Evolutionary conservation across 2,329 filamentous ascomycete genomes (phyloP), one percentile per base, ranked within the genome.

Genomic region (Nothophoma quercina): DNA sequence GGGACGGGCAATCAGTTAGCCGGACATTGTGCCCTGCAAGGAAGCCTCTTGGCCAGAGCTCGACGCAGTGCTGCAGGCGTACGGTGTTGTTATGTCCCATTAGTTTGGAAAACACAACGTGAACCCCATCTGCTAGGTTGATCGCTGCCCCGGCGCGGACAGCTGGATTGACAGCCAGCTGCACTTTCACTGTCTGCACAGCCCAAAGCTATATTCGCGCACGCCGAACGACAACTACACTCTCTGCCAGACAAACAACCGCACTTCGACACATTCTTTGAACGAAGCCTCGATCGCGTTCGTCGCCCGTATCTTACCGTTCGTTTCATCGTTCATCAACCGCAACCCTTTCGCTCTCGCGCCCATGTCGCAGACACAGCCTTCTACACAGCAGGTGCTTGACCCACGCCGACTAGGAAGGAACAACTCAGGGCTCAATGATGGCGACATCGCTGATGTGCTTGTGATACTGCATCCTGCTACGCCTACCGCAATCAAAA

Each of bases 401-500:
- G 92, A 97, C 71, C 91, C 91, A 32, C 85, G 91, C 58, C 87
- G 91, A 47, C 73, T 90, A 56, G 91, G 91, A 49, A 83, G 88
- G 70, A 89, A 91, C 74, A 90, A 91, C 70, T 95, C 91, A 32
- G 91, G 90, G 49, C 86, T 97, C 56, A 88, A 84, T 45, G 88
- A 93, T 62, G 84, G 90, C 60, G 93, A 96, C 71, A 84, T 95
- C 41, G 85, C 90, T 56, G 93, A 97, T 75, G 91, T 97, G 63
- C 85, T 96, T 60, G 96, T 92, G 76, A 86, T 97, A 51, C 83
- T 98, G 22, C 87, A 96, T 63, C 93, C 93, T 9, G 85, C 85
- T 60, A 90, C 91, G 2, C 80, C 85, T 30, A 83, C 84, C 18
- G 91, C 93, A 16, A 87, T 88, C 58, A 79, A 81, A 58, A 89